Conservation (phyloP, 441 rosid genomes). For the Bocquillonia castaneifolia region DNA sequence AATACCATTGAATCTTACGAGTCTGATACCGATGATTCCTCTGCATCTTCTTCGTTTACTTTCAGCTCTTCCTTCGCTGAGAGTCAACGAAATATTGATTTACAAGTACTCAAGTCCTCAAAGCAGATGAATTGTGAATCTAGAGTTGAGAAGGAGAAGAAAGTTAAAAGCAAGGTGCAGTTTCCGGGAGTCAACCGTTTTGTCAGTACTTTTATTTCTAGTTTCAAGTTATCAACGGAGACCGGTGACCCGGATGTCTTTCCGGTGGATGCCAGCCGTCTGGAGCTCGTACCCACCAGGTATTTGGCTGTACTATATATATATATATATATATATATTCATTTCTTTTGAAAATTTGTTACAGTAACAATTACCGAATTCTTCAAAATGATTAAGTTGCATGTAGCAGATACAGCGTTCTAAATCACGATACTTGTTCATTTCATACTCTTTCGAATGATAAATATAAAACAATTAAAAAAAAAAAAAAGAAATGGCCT, state of each 20-base stretch:
- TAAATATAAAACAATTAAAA: too few species aligned
- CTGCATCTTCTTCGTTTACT: conserved; percentile 7
- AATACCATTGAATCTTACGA: background rate
- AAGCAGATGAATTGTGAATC: background rate
- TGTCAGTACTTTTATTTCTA: conserved; percentile 7
- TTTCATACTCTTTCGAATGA: too few species aligned
- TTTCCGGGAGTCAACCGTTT: conserved; percentile 17
- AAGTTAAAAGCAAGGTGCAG: conserved; percentile 12
- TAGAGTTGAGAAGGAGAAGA: background rate
- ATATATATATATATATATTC: too few species aligned
- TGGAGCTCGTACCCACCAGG: conserved; percentile 13
- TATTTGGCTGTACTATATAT: background rate
- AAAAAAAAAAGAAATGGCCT: too few species aligned
- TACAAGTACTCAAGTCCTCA: background rate
- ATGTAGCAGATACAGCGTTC: too few species aligned
- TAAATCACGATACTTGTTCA: too few species aligned
- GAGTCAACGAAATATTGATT: conserved; percentile 11
- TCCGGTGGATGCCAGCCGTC: background rate
- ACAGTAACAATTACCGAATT: too few species aligned
- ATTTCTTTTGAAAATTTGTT: too few species aligned
- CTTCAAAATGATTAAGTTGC: too few species aligned
- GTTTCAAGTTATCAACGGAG: conserved; percentile 4
- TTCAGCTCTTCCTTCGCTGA: conserved; percentile 20
- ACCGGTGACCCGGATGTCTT: background rate
- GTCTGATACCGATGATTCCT: background rate